phyloP scores from a whole-genome alignment of 169 alveolate species.

The Miamiensis avidus region DNA sequence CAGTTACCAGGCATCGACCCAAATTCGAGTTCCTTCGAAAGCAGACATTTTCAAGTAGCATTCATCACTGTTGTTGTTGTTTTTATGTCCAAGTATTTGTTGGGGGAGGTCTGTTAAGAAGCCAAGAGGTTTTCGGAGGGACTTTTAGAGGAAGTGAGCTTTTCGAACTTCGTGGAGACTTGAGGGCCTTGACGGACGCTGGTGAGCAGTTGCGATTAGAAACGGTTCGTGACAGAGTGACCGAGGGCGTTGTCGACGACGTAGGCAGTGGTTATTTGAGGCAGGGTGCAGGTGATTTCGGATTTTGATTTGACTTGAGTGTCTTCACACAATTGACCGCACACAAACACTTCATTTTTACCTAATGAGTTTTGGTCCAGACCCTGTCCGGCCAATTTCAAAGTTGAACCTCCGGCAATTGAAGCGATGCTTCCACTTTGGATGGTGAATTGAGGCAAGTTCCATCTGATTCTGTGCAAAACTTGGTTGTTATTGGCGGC shows the following conservation, averaged over 20 bases:
- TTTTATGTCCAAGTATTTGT: not conserved
- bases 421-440: not conserved
- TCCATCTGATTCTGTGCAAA: not conserved
- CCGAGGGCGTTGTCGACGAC: too few species aligned
- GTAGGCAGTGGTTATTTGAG: not conserved
- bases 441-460: not conserved
- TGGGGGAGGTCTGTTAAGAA: too few species aligned
- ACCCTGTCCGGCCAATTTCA: not conserved
- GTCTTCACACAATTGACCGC: not conserved
- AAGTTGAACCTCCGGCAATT: not conserved
- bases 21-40: not conserved
- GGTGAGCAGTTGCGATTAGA: too few species aligned
- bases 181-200: too few species aligned
- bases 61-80: too few species aligned
- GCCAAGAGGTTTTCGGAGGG: too few species aligned
- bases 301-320: not conserved
- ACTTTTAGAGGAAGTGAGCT: not conserved
- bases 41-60: not conserved
- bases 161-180: too few species aligned
- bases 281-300: not conserved
- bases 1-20: not conserved
- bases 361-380: not conserved
- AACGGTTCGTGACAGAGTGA: too few species aligned
- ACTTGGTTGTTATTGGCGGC: not conserved
- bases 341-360: not conserved